Conservation (phyloP, 805 yeast species). For the Starmerella bombicola region DNA sequence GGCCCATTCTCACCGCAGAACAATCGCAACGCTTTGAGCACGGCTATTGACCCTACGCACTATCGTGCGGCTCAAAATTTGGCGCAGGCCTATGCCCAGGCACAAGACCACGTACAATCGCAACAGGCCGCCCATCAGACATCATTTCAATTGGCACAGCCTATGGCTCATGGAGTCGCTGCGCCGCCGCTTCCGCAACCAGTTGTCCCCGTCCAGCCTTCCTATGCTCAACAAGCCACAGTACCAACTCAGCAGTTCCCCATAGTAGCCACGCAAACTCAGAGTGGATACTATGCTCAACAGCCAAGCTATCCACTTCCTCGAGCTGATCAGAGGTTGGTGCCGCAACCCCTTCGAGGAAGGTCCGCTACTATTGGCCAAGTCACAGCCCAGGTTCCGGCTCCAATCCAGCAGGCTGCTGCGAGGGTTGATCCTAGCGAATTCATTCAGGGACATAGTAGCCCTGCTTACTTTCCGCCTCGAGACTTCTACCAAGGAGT, state of each 20-base stretch:
- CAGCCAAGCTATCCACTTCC: no score
- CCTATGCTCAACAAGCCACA: neutral
- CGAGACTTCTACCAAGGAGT: conserved; percentile 23
- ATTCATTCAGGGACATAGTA: conserved; percentile 30
- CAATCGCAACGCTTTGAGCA: conserved; percentile 2
- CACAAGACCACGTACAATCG: conserved; percentile 18
- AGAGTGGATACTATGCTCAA: neutral
- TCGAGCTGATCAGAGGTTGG: neutral
- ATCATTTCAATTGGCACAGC: neutral
- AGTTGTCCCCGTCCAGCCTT: neutral
- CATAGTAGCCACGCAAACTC: neutral
- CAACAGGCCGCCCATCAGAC: conserved; percentile 19
- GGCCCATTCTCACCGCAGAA: conserved; percentile 30
- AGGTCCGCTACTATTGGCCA: conserved; percentile 34
- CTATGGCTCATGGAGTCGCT: neutral
- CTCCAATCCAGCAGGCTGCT: conserved; percentile 32
- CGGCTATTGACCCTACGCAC: conserved; percentile 5
- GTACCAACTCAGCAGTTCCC: neutral
- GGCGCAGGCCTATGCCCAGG: conserved; percentile 9
- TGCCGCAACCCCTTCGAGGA: conserved; percentile 8
- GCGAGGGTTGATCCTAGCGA: conserved; percentile 32
- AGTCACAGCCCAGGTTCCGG: conserved; percentile 30
- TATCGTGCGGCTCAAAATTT: conserved; percentile 7
- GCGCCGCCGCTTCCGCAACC: conserved; percentile 6
- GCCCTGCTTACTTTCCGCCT: conserved; percentile 34